Evolutionary conservation across 345 rosid species (phyloP).

Genomic region (Fremontodendron californicum): DNA sequence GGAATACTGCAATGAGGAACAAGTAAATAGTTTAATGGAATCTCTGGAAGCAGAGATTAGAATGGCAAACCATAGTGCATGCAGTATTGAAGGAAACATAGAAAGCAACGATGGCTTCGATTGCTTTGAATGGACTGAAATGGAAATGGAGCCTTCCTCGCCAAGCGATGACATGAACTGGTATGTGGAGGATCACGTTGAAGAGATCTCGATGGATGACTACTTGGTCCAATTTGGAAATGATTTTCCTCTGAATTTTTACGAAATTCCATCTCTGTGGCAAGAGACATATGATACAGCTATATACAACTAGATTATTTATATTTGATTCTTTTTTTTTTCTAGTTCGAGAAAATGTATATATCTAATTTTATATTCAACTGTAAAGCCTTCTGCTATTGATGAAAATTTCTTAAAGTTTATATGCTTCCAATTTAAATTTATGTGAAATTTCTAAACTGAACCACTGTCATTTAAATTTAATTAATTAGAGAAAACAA

Average conservation of each 20-base stretch:
- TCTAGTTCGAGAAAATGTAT: not conserved
- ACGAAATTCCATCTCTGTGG: constrained; percentile 42
- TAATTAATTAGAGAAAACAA: too few species aligned
- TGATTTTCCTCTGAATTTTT: constrained; percentile 28
- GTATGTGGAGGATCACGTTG: constrained; percentile 37
- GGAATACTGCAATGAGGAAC: constrained; percentile 9
- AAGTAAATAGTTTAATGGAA: constrained; percentile 5
- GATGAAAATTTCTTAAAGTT: not conserved
- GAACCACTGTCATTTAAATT: too few species aligned
- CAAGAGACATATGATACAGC: constrained; percentile 31
- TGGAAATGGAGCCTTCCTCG: constrained; percentile 30
- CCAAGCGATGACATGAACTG: constrained; percentile 46
- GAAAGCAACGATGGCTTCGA: not conserved
- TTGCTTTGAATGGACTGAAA: constrained; percentile 20
- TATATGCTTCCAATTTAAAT: not conserved
- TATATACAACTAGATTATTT: constrained; percentile 2
- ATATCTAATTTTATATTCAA: not conserved
- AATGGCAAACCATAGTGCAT: not conserved
- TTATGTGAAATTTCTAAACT: too few species aligned
- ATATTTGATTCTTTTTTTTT: not conserved
- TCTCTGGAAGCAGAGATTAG: constrained; percentile 5
- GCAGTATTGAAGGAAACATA: not conserved
- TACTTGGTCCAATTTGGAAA: constrained; percentile 28
- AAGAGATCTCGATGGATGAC: constrained; percentile 26
- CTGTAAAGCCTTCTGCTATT: not conserved